Percentiles rank a stretch among this genome's conserved stretches.
Evolutionary conservation across 225 moss, liverwort and hornwort species (phyloP).

Genomic region (Polytrichum commune): DNA sequence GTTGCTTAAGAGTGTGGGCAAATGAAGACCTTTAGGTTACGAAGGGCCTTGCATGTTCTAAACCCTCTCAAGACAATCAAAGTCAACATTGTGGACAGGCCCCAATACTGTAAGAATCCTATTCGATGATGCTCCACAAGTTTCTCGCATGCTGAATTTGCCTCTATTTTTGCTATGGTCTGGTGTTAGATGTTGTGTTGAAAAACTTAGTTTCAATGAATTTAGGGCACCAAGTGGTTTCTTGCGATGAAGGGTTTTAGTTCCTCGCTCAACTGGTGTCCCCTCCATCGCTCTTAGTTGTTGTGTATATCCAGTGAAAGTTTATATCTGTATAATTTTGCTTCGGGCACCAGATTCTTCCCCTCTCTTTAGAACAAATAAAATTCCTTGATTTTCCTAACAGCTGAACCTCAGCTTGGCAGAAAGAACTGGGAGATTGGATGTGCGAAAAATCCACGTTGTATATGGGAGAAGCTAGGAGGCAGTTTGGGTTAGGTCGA

Average conservation of each 20-base stretch:
- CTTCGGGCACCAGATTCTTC: too few species aligned
- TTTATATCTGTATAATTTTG: too few species aligned
- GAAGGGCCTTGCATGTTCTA: constrained; percentile 3
- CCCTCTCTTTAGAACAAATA: too few species aligned
- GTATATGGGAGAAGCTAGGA: too few species aligned
- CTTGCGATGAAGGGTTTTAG: background rate
- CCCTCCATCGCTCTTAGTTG: background rate
- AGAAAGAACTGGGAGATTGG: too few species aligned
- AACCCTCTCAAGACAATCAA: background rate
- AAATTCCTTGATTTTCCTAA: too few species aligned
- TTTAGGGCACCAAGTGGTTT: background rate
- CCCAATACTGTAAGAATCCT: background rate
- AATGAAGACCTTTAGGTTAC: background rate
- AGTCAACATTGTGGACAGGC: background rate
- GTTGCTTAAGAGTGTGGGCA: background rate
- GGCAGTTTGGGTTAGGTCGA: too few species aligned
- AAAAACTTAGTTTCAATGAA: background rate
- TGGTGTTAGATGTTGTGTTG: background rate
- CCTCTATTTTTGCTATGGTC: background rate
- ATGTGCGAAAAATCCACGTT: too few species aligned
- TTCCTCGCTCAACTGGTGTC: background rate
- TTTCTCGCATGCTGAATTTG: background rate
- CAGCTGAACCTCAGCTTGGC: too few species aligned
- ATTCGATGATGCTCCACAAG: background rate
- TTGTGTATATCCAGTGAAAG: background rate